Percentiles rank a stretch among this genome's conserved stretches.
Conservation (phyloP, 176 grass and related monocot genomes). For the Oryza australiensis region DNA sequence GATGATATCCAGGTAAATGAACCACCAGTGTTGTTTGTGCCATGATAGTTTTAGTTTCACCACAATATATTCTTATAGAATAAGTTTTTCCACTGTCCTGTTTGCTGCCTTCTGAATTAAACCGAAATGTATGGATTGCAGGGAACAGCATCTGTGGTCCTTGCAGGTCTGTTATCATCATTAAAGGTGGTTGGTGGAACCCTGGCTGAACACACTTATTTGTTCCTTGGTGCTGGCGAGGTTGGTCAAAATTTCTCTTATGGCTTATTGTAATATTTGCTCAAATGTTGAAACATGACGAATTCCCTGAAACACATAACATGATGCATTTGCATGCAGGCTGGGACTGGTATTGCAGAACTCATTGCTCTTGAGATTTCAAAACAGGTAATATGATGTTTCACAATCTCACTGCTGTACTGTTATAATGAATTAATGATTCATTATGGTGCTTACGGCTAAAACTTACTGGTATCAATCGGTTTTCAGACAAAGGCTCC, state of each 20-base stretch:
- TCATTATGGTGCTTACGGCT: conserved; percentile 6
- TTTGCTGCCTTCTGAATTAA: conserved; percentile 32
- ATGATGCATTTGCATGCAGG: conserved; percentile 56
- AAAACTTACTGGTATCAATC: conserved; percentile 29
- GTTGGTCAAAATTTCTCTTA: conserved; percentile 43
- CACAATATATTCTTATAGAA: conserved; percentile 4
- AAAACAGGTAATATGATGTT: conserved; percentile 65
- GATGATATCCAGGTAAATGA: conserved; percentile 93
- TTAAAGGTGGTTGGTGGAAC: conserved; percentile 83
- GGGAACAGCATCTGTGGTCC: conserved; percentile 98
- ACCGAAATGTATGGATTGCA: conserved; percentile 48
- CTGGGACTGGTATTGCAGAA: conserved; percentile 99
- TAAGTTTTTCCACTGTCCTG: background rate
- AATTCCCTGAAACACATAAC: conserved; percentile 21
- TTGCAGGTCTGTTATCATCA: conserved; percentile 83
- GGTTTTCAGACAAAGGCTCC: conserved; percentile 74
- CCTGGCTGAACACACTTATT: conserved; percentile 89
- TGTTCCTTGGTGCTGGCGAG: conserved; percentile 99
- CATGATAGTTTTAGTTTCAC: conserved; percentile 1
- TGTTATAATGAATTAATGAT: background rate
- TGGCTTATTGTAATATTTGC: background rate
- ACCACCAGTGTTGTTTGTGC: conserved; percentile 5
- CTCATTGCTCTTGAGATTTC: conserved; percentile 97
- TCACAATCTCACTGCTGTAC: conserved; percentile 7
- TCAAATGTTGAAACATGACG: background rate